Evolutionary conservation across 1,284 basidiomycete species (phyloP).

Genomic region (Ganoderma sinense): DNA sequence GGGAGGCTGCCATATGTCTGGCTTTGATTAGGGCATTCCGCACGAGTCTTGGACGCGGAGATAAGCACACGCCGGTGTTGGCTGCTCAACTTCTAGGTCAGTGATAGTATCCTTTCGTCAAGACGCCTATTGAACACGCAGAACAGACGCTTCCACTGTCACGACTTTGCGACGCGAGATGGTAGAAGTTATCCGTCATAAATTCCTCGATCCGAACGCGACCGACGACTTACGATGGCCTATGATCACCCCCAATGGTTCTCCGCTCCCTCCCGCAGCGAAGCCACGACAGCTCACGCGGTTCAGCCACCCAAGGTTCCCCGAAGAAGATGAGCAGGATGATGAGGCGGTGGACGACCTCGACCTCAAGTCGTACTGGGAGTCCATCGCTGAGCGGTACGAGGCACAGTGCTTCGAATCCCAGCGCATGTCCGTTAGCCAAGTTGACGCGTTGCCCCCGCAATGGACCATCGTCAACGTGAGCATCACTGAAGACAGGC

Average conservation of each 20-base stretch:
- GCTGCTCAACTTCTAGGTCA: constrained; percentile 75
- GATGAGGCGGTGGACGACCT: constrained; percentile 44
- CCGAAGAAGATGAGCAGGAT: constrained; percentile 46
- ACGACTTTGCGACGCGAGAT: constrained; percentile 86
- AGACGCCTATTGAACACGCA: not conserved
- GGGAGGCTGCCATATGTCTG: constrained; percentile 76
- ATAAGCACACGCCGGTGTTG: constrained; percentile 55
- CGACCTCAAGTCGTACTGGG: constrained; percentile 66
- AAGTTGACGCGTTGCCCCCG: constrained; percentile 63
- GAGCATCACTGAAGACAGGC: constrained; percentile 83
- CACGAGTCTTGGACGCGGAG: constrained; percentile 75
- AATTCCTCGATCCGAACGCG: constrained; percentile 55
- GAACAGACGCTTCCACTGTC: constrained; percentile 69
- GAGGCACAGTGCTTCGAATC: constrained; percentile 52
- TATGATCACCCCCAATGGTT: constrained; percentile 51
- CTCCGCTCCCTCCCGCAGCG: constrained; percentile 41
- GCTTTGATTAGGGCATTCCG: constrained; percentile 80
- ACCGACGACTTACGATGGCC: constrained; percentile 79
- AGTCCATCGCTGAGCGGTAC: constrained; percentile 61
- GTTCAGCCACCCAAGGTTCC: constrained; percentile 27
- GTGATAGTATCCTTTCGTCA: constrained; percentile 27
- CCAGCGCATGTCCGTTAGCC: constrained; percentile 45
- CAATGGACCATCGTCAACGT: constrained; percentile 92
- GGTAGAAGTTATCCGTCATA: constrained; percentile 72
- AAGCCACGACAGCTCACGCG: constrained; percentile 23